phyloP scores from a whole-genome alignment of 352 stramenopile species.

The Phytophthora syringae region DNA sequence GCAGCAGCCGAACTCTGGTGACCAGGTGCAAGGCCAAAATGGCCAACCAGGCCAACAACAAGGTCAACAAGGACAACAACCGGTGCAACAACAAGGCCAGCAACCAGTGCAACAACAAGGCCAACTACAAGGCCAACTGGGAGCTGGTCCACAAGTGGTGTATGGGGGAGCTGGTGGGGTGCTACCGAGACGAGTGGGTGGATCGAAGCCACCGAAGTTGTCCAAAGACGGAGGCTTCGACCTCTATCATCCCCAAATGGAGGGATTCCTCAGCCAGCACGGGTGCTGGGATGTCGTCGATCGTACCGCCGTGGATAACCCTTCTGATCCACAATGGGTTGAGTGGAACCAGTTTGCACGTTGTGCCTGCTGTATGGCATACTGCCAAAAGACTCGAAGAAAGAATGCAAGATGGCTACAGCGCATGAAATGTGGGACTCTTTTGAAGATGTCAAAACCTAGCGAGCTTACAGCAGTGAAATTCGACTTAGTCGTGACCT shows the following conservation, averaged over 20 bases:
- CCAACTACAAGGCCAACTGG: too few species aligned
- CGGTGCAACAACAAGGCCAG: too few species aligned
- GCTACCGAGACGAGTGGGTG: too few species aligned
- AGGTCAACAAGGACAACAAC: too few species aligned
- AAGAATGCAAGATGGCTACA: neutral
- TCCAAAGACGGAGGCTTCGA: neutral
- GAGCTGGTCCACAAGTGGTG: too few species aligned
- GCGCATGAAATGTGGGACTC: conserved; percentile 5
- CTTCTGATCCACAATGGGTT: neutral
- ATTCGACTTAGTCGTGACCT: conserved; percentile 10
- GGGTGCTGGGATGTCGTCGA: neutral
- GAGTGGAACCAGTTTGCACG: conserved; percentile 8
- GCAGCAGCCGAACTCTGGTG: too few species aligned
- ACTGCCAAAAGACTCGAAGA: conserved; percentile 6
- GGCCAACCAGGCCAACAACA: too few species aligned
- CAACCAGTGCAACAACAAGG: too few species aligned
- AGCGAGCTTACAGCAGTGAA: conserved; percentile 8
- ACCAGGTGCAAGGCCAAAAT: too few species aligned
- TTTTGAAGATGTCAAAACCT: neutral
- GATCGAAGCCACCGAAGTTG: too few species aligned
- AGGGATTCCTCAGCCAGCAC: neutral
- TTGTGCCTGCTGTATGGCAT: neutral
- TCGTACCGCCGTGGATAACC: neutral
- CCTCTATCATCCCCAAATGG: neutral
- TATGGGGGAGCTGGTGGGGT: too few species aligned